Conservation (phyloP, 129 eudicot species). For the Lactuca sativa region DNA sequence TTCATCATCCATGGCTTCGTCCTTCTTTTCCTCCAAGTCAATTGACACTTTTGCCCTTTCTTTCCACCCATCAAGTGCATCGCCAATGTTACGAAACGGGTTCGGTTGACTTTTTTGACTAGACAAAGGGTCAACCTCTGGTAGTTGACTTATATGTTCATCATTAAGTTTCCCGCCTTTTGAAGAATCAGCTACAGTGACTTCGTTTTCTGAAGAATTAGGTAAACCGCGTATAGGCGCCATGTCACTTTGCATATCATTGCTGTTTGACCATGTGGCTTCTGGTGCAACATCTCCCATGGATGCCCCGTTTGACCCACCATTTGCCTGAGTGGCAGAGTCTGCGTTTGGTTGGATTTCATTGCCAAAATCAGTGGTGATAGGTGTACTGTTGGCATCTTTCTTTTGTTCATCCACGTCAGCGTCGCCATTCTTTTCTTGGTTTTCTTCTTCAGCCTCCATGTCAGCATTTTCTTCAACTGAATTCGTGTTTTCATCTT, state of each 20-base stretch:
- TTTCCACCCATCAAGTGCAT: slow-evolving; percentile 95
- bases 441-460: slow-evolving; percentile 30
- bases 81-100: slow-evolving; percentile 84
- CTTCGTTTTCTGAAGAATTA: slow-evolving; percentile 51
- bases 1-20: slow-evolving; percentile 46
- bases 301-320: slow-evolving; percentile 41
- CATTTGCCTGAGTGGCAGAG: slow-evolving; percentile 50
- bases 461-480: slow-evolving; percentile 47
- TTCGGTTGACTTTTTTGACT: slow-evolving; percentile 65
- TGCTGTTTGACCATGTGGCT: slow-evolving; percentile 46
- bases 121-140: slow-evolving; percentile 46
- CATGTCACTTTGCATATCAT: slow-evolving; percentile 52
- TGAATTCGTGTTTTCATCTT: slow-evolving; percentile 33
- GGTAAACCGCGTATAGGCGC: slow-evolving; percentile 63
- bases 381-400: slow-evolving; percentile 31
- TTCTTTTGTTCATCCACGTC: slow-evolving; percentile 40
- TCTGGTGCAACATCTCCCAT: slow-evolving; percentile 50
- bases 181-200: slow-evolving; percentile 52
- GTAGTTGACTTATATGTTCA: slow-evolving; percentile 46
- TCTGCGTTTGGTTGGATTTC: slow-evolving; percentile 38
- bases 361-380: slow-evolving; percentile 21
- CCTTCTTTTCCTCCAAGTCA: slow-evolving; percentile 46
- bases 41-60: slow-evolving; percentile 83
- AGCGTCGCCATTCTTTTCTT: slow-evolving; percentile 41
- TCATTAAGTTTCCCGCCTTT: slow-evolving; percentile 51